Evolutionary conservation across 2,329 filamentous ascomycete species (phyloP).

Genomic region (Chrysosporium queenslandicum): DNA sequence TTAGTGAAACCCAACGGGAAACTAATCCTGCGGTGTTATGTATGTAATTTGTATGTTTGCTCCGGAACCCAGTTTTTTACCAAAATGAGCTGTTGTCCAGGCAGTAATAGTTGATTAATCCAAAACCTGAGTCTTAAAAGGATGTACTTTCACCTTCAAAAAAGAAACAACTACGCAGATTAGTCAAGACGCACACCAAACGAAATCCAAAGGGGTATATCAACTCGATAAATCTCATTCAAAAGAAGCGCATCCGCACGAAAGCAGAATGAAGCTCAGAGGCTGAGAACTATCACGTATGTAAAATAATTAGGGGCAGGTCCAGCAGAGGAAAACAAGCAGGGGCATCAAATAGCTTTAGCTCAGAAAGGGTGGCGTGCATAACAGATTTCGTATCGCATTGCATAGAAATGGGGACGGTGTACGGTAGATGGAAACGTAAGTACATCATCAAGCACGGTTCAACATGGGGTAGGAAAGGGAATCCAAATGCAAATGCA

Average conservation of each 20-base stretch:
- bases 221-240: not conserved
- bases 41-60: too few species aligned
- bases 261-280: not conserved
- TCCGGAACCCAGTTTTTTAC: too few species aligned
- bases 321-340: not conserved
- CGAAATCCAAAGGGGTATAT: not conserved
- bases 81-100: too few species aligned
- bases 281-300: not conserved
- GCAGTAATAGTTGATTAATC: too few species aligned
- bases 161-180: not conserved
- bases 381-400: conserved; percentile 1
- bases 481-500: conserved; percentile 8
- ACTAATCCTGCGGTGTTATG: too few species aligned
- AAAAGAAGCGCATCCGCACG: not conserved
- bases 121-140: too few species aligned
- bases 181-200: not conserved
- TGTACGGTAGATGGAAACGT: conserved; percentile 4
- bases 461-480: too few species aligned
- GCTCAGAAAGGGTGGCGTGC: not conserved
- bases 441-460: not conserved
- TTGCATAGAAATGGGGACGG: not conserved
- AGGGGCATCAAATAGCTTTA: not conserved
- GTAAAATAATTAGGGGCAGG: not conserved
- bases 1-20: not conserved
- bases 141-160: not conserved